These are phyloP conservation scores for Salix viminalis DNA, from an alignment of 345 rosid genomes.

Conservation along the genomic window DNA sequence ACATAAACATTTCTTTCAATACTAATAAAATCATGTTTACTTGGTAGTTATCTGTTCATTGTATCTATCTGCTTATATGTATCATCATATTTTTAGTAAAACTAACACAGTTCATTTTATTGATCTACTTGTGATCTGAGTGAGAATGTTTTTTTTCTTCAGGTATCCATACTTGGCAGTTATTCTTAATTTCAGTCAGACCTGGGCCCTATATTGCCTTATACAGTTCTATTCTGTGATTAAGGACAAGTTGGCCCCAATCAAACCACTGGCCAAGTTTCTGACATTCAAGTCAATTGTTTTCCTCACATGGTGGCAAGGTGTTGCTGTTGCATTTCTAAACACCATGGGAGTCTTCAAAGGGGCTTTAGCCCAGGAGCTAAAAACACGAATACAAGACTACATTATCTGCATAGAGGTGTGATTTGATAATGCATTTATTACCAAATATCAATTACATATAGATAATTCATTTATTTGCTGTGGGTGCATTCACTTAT, in stretches of 20 bases:
- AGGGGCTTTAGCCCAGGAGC: constrained; percentile 82
- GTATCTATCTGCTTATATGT: neutral
- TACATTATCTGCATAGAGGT: constrained; percentile 98
- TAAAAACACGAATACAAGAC: constrained; percentile 87
- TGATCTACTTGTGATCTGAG: constrained; percentile 10
- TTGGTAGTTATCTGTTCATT: neutral
- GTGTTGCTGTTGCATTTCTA: constrained; percentile 85
- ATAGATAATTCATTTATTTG: neutral
- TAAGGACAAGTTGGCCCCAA: constrained; percentile 82
- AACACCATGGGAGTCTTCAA: constrained; percentile 79
- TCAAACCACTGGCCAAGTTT: constrained; percentile 93
- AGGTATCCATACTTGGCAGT: constrained; percentile 97
- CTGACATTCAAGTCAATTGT: constrained; percentile 92
- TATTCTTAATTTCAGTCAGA: constrained; percentile 94
- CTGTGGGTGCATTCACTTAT: neutral
- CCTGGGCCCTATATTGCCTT: constrained; percentile 96
- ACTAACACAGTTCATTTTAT: neutral
- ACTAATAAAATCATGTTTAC: neutral
- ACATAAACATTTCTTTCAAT: neutral
- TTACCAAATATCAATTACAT: neutral
- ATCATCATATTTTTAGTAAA: neutral
- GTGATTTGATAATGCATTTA: neutral
- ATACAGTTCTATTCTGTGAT: constrained; percentile 87
- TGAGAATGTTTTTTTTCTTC: constrained; percentile 7
- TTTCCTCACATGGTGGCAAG: constrained; percentile 99